Conservation (phyloP, 2,329 filamentous ascomycete genomes). For the Apiospora malaysiana region DNA sequence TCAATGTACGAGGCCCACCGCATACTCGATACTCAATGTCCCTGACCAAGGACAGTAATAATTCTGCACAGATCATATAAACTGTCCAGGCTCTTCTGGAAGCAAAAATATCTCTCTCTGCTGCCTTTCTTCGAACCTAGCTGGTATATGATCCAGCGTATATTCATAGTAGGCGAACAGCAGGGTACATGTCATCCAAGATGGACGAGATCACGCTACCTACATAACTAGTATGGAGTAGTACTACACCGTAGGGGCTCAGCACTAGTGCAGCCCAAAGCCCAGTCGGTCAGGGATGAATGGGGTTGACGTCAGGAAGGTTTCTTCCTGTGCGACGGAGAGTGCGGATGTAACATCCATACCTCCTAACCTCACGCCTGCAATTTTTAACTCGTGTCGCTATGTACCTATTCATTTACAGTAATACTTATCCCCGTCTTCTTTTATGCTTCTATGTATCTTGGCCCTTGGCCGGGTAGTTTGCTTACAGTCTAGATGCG, state of each 20-base stretch:
- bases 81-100: no score
- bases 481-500: not conserved
- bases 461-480: no score
- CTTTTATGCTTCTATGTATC: no score
- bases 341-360: conserved; percentile 5
- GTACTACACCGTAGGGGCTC: no score
- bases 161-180: no score
- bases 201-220: not conserved
- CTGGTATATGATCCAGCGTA: no score
- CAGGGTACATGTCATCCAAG: not conserved
- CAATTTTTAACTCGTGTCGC: not conserved
- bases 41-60: not conserved
- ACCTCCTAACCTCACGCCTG: not conserved
- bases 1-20: no score
- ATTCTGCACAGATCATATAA: no score
- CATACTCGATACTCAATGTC: not conserved
- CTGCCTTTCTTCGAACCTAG: no score
- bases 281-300: not conserved
- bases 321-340: not conserved
- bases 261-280: conserved; percentile 4
- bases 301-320: conserved; percentile 5
- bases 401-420: not conserved
- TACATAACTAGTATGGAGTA: no score
- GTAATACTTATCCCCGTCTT: not conserved
- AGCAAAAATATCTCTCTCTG: no score